Evolutionary conservation across 2,329 filamentous ascomycete species (phyloP).

Genomic region (Calonectria montana): DNA sequence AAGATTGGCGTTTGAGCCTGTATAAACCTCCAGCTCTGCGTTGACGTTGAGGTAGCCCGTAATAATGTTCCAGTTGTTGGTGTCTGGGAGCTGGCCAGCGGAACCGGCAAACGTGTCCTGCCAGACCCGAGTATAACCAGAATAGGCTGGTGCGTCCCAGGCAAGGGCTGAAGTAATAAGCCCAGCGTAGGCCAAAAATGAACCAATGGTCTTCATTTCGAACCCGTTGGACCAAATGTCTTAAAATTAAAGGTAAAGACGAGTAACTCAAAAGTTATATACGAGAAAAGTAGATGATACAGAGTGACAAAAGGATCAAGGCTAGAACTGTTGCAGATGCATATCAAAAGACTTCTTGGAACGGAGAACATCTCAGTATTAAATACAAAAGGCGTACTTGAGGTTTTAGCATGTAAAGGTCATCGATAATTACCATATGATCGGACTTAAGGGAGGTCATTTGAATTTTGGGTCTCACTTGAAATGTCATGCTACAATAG

Average conservation of each 20-base stretch:
- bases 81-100: slow-evolving; percentile 50
- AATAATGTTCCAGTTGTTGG: slow-evolving; percentile 58
- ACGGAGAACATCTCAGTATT: neutral
- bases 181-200: neutral
- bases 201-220: neutral
- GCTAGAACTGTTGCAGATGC: neutral
- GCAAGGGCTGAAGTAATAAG: neutral
- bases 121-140: slow-evolving; percentile 56
- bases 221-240: neutral
- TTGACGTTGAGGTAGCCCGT: slow-evolving; percentile 55
- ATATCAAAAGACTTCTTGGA: neutral
- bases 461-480: slow-evolving; percentile 1
- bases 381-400: neutral
- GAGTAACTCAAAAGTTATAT: neutral
- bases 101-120: slow-evolving; percentile 56
- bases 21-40: slow-evolving; percentile 61
- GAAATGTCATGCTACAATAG: neutral
- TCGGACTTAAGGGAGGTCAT: slow-evolving; percentile 5
- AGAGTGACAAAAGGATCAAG: neutral
- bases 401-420: neutral
- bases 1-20: slow-evolving; percentile 53
- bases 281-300: neutral
- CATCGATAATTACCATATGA: neutral
- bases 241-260: neutral
- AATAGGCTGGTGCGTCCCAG: slow-evolving; percentile 48